These are phyloP conservation scores for Camelina hispida DNA, from an alignment of 345 rosid genomes.

Conservation along the genomic window DNA sequence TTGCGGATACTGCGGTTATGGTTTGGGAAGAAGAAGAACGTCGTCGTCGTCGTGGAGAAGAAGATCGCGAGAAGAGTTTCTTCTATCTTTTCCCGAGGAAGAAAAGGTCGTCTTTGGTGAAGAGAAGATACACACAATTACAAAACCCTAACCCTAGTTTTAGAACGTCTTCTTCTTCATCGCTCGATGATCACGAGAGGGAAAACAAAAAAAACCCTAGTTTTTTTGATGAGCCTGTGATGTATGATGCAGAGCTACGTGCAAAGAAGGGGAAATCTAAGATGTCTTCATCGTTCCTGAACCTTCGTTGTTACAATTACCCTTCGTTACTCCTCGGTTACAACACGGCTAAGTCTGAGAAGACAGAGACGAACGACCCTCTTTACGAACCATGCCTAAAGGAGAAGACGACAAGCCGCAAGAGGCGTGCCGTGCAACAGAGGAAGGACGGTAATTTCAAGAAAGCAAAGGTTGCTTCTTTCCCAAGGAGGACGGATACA, in stretches of 20 bases:
- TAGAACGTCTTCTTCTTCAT: neutral
- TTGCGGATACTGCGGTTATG: neutral
- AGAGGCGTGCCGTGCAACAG: constrained; percentile 4
- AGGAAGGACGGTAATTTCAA: neutral
- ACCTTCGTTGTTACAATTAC: neutral
- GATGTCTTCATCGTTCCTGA: neutral
- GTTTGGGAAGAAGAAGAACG: neutral
- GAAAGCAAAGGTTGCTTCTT: constrained; percentile 12
- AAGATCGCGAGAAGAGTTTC: neutral
- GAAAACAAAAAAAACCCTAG: neutral
- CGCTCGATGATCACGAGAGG: neutral
- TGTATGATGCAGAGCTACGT: neutral
- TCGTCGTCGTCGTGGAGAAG: neutral
- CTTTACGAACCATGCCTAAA: neutral
- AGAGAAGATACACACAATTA: neutral
- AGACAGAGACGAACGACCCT: neutral
- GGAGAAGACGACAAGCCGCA: neutral
- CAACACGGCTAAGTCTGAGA: neutral
- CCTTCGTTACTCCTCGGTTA: neutral
- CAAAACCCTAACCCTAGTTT: constrained; percentile 4
- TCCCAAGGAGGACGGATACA: neutral
- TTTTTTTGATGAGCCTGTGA: neutral
- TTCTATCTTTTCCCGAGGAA: neutral
- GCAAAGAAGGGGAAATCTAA: neutral
- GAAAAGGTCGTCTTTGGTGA: neutral